These are phyloP conservation scores for Hericium alpestre DNA, from an alignment of 768 basidiomycete species.

Conservation along the genomic window DNA sequence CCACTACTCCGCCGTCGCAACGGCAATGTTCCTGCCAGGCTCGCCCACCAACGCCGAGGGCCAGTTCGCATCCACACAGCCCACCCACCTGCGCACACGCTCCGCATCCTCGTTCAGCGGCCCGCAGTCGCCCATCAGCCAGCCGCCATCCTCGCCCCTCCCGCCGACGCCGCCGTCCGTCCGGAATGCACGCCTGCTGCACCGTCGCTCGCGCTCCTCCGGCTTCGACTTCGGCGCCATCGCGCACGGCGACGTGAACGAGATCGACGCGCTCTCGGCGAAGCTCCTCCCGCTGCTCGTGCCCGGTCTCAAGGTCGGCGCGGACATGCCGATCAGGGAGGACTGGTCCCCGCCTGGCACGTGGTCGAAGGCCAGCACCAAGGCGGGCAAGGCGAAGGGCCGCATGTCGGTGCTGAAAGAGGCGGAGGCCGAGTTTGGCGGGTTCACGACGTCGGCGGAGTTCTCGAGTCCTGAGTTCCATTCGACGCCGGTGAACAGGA, in stretches of 20 bases:
- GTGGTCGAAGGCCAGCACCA: neutral
- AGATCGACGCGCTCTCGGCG: slow-evolving; percentile 64
- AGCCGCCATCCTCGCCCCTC: slow-evolving; percentile 58
- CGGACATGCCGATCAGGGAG: slow-evolving; percentile 40
- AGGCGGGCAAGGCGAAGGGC: neutral
- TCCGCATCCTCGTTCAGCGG: slow-evolving; percentile 43
- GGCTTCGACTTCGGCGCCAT: slow-evolving; percentile 52
- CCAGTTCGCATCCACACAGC: slow-evolving; percentile 9
- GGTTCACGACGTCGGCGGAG: slow-evolving; percentile 20
- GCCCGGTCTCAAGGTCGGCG: slow-evolving; percentile 51
- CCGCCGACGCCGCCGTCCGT: slow-evolving; percentile 69
- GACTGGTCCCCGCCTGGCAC: slow-evolving; percentile 11
- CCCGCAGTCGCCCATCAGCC: slow-evolving; percentile 30
- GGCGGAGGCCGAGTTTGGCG: slow-evolving; percentile 18
- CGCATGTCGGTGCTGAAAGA: neutral
- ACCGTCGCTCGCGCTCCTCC: slow-evolving; percentile 42
- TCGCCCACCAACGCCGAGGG: slow-evolving; percentile 31
- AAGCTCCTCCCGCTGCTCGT: slow-evolving; percentile 58
- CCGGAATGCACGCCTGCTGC: slow-evolving; percentile 40
- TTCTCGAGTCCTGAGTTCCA: slow-evolving; percentile 49
- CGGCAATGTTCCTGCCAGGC: slow-evolving; percentile 45
- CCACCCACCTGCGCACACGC: slow-evolving; percentile 48
- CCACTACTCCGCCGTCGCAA: slow-evolving; percentile 63
- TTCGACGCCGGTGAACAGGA: slow-evolving; percentile 41
- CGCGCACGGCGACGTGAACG: slow-evolving; percentile 39